Percentiles rank a stretch among this genome's conserved stretches.
phyloP scores from a whole-genome alignment of 148 eudicot genomes.

The Pouteria glomerata region DNA sequence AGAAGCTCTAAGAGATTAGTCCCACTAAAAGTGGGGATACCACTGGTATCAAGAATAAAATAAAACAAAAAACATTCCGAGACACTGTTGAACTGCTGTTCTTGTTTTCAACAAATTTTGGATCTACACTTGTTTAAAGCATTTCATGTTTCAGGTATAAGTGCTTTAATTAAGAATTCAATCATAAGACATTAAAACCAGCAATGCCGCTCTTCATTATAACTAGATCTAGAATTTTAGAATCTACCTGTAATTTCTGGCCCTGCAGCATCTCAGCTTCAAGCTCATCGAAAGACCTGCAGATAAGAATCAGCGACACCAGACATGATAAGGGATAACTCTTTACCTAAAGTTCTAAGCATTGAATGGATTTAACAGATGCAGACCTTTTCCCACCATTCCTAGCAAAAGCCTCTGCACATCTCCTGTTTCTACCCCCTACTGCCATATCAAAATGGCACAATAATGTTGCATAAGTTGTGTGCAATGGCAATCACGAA shows the following conservation, averaged over 20 bases:
- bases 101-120: not conserved
- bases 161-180: not conserved
- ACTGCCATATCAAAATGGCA: slow-evolving; percentile 36
- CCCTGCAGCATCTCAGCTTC: slow-evolving; percentile 95
- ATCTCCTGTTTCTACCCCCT: slow-evolving; percentile 93
- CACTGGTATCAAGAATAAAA: no score
- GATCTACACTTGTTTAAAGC: not conserved
- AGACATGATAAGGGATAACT: not conserved
- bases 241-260: slow-evolving; percentile 81
- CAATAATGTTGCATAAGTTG: not conserved
- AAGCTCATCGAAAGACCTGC: slow-evolving; percentile 83
- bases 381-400: slow-evolving; percentile 69
- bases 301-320: not conserved
- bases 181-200: not conserved
- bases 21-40: no score
- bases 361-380: not conserved
- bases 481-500: not conserved
- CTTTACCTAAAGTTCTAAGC: not conserved
- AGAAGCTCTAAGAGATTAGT: no score
- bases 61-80: not conserved
- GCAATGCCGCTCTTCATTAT: not conserved
- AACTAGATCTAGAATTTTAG: not conserved
- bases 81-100: not conserved
- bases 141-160: not conserved
- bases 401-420: slow-evolving; percentile 90